These are phyloP conservation scores for Dorcoceras hygrometricum DNA, from an alignment of 257 asterid genomes.

Conservation along the genomic window DNA sequence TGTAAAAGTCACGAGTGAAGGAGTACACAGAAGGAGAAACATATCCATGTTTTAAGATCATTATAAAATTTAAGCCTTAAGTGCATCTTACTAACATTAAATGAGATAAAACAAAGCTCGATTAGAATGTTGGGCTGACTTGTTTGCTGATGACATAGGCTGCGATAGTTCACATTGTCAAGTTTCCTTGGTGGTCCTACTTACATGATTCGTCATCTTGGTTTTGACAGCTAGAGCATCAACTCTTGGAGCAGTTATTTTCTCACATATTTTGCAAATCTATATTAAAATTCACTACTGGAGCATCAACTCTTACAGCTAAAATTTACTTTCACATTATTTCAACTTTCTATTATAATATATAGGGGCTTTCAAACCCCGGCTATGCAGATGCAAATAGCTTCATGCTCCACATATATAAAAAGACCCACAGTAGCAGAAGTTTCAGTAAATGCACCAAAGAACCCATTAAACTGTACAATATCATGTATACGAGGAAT, in stretches of 20 bases:
- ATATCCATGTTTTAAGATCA: too few species aligned
- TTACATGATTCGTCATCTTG: neutral
- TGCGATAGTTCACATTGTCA: too few species aligned
- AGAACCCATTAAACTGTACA: slow-evolving; percentile 13
- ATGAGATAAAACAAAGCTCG: neutral
- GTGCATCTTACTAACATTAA: neutral
- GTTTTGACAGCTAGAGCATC: neutral
- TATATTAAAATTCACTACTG: neutral
- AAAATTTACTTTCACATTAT: neutral
- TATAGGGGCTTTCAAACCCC: neutral
- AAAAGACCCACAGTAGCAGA: slow-evolving; percentile 11
- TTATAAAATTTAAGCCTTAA: neutral
- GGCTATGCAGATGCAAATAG: neutral
- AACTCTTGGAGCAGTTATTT: neutral
- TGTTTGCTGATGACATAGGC: too few species aligned
- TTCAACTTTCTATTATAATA: neutral
- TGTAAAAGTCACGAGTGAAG: neutral
- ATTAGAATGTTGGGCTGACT: too few species aligned
- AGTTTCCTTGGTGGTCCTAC: too few species aligned
- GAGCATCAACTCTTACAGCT: neutral
- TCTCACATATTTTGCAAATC: neutral
- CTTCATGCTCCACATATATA: slow-evolving; percentile 11
- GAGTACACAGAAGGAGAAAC: neutral
- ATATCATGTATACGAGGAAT: slow-evolving; percentile 19
- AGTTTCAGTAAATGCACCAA: slow-evolving; percentile 18